Percentiles rank a stretch among this genome's conserved stretches.
These are phyloP conservation scores for Populus hybrid DNA, from an alignment of 441 rosid genomes.

Conservation along the genomic window DNA sequence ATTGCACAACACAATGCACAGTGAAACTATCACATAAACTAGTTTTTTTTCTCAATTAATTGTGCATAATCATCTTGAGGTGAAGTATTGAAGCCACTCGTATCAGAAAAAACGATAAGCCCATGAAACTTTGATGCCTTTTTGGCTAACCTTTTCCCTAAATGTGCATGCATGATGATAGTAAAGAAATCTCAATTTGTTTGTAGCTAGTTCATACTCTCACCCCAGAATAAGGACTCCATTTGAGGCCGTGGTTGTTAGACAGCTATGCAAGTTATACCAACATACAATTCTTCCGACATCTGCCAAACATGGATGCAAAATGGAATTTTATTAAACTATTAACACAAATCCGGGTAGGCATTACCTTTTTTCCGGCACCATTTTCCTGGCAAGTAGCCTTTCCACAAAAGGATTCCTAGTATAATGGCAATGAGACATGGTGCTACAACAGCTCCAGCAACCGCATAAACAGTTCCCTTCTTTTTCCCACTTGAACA, in stretches of 20 bases:
- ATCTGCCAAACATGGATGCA: background rate
- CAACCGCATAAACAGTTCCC: slow-evolving; percentile 4
- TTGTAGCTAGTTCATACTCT: too few species aligned
- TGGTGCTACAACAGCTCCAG: slow-evolving; percentile 18
- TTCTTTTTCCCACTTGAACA: slow-evolving; percentile 14
- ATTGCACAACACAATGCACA: too few species aligned
- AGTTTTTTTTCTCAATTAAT: too few species aligned
- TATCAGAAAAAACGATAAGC: background rate
- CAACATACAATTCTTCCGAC: background rate
- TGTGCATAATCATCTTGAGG: too few species aligned
- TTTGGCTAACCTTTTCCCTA: background rate
- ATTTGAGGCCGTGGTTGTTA: background rate
- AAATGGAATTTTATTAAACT: background rate
- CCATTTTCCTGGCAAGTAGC: slow-evolving; percentile 17
- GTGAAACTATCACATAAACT: too few species aligned
- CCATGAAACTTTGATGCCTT: background rate
- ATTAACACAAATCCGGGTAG: background rate
- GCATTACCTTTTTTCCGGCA: slow-evolving; percentile 12
- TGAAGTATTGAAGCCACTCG: background rate
- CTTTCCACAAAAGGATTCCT: slow-evolving; percentile 27
- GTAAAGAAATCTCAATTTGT: background rate
- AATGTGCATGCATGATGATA: background rate
- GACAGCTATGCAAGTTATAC: background rate
- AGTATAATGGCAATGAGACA: slow-evolving; percentile 18
- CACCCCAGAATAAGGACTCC: too few species aligned